Evolutionary conservation across 2,329 filamentous ascomycete species (phyloP).

Genomic region (Beauveria brongniartii): DNA sequence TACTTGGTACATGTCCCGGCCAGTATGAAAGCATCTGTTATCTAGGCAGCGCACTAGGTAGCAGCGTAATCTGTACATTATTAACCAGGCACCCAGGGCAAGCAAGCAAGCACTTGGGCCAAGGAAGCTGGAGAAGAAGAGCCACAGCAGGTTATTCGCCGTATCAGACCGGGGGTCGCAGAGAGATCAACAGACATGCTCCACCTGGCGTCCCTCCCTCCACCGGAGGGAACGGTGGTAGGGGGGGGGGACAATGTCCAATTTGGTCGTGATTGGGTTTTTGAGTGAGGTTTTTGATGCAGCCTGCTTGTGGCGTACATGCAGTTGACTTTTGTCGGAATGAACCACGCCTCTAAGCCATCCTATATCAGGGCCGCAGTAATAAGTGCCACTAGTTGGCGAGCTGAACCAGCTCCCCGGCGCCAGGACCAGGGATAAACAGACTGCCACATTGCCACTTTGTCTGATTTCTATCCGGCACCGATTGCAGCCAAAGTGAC

Average conservation of each 20-base stretch:
- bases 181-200: constrained; percentile 4
- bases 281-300: neutral
- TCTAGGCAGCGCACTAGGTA: neutral
- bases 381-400: neutral
- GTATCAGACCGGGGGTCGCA: neutral
- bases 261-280: neutral
- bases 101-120: neutral
- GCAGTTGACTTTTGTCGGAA: neutral
- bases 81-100: neutral
- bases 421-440: neutral
- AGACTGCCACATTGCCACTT: too few relatives aligned
- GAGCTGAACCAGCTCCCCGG: constrained; percentile 11
- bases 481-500: neutral
- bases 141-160: neutral
- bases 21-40: neutral
- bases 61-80: neutral
- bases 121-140: neutral
- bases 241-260: neutral
- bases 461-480: neutral
- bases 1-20: neutral
- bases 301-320: constrained; percentile 3
- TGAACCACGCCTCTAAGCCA: constrained; percentile 7
- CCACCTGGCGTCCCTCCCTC: constrained; percentile 3
- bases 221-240: constrained; percentile 3
- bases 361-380: constrained; percentile 1